Base-by-base conservation (phyloP, 2,329 filamentous ascomycete species). In the Diplodia intermedia region DNA sequence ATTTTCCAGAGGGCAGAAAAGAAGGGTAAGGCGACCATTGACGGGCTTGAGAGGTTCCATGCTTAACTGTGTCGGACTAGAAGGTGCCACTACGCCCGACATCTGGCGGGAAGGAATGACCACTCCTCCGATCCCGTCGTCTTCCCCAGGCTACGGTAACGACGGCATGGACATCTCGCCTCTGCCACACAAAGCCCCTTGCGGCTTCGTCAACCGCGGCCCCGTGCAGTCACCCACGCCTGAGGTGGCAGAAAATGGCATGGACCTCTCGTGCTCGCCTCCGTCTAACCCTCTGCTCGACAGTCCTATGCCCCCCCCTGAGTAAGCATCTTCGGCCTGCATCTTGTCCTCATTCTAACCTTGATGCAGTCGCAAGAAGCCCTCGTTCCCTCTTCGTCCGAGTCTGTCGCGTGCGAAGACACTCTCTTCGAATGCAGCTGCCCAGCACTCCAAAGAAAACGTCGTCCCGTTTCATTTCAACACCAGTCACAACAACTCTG, bases 81-180 rank as follows among this genome's bases (percentile, higher is more conserved):
- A 78, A 76, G 80, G 77, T 71, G 75, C 79, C 67, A 79, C 74
- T 67, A 83, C 82, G 69, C 82, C 82, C 56, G 74, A 81, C 69
- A 78, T 80, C 70, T 78, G 77, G 77, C 77, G 77, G 77, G 92
- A 92, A 78, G 88, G 86, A 75, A 87, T 92, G 74, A 96, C 91
- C 43, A 97, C 94, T 47, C 93, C 95, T 69, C 92, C 93, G 53
- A 84, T 97, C 65, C 89, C 89, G 26, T 91, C 92, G 1, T 97
- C 94, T 7, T 97, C 94, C 54, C 93, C 94, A 7, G 88, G 87
- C 67, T 86, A 86, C 43, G 80, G 85, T 66, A 86, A 87, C 69
- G 93, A 97, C 78, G 85, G 88, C 67, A 97, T 98, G 93, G 94
- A 98, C 76, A 89, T 97, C 79, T 97, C 94, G 54, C 94, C 95